phyloP scores from a whole-genome alignment of 176 grass and related monocot genomes.

The Musa troglodytarum region DNA sequence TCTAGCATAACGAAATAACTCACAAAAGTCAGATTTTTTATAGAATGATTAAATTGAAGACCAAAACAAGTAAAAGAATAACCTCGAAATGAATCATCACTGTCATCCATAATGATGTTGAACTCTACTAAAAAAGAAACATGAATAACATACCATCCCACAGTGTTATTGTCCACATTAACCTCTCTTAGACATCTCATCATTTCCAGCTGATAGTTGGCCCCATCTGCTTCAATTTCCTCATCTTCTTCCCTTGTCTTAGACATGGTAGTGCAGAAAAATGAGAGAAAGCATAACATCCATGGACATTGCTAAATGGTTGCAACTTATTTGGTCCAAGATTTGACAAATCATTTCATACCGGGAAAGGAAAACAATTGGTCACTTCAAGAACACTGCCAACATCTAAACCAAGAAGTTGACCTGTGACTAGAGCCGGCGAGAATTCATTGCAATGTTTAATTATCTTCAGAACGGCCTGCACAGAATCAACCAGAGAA shows the following conservation, averaged over 20 bases:
- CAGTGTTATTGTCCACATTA: constrained; percentile 98
- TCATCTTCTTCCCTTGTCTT: constrained; percentile 94
- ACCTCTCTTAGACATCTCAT: constrained; percentile 97
- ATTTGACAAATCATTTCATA: constrained; percentile 26
- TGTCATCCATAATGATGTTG: too few species aligned
- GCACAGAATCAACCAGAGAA: too few species aligned
- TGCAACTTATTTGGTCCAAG: not conserved
- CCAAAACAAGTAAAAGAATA: too few species aligned
- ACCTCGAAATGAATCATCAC: too few species aligned
- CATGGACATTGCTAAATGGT: not conserved
- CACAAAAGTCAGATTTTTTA: too few species aligned
- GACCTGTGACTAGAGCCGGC: constrained; percentile 85
- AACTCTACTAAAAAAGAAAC: not conserved
- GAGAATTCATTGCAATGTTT: constrained; percentile 97
- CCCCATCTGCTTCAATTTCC: constrained; percentile 90
- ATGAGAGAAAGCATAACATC: not conserved
- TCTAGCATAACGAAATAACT: too few species aligned
- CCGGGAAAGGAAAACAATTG: constrained; percentile 99
- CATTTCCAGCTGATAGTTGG: constrained; percentile 99
- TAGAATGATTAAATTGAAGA: too few species aligned
- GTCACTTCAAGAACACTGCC: constrained; percentile 96
- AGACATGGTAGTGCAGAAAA: constrained; percentile 3
- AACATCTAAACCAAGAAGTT: constrained; percentile 98
- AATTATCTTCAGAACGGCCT: constrained; percentile 43
- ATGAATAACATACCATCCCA: constrained; percentile 72